Conservation (phyloP, 192 early-diverging fungal species). For the Entomortierella chlamydospora region DNA sequence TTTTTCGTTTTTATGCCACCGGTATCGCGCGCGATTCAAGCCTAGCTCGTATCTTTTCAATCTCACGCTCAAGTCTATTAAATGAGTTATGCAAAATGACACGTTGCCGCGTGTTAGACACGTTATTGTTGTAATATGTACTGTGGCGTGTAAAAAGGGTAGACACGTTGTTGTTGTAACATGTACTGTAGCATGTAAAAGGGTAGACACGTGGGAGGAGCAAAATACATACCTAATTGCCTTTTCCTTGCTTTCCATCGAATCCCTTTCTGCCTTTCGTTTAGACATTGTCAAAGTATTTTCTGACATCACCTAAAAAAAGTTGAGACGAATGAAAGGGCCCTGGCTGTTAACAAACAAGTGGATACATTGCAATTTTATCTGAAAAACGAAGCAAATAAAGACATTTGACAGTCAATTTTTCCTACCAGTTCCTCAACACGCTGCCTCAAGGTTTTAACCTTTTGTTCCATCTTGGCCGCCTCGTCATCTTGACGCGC, state of each 20-base stretch:
- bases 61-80: slow-evolving; percentile 49
- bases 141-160: too few species aligned
- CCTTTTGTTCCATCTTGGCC: slow-evolving; percentile 76
- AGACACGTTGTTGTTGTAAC: background rate
- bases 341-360: too few species aligned
- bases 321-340: background rate
- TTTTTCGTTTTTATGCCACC: slow-evolving; percentile 8
- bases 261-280: slow-evolving; percentile 50
- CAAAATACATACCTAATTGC: slow-evolving; percentile 34
- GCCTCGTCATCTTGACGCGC: slow-evolving; percentile 73
- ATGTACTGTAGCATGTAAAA: too few species aligned
- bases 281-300: slow-evolving; percentile 52
- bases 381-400: background rate
- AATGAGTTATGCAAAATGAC: background rate
- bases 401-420: background rate
- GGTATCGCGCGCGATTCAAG: slow-evolving; percentile 40
- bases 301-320: slow-evolving; percentile 37
- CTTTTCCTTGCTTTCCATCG: slow-evolving; percentile 46
- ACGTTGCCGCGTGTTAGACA: background rate
- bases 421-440: slow-evolving; percentile 74
- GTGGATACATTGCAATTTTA: background rate
- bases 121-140: background rate
- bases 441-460: slow-evolving; percentile 69
- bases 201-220: background rate
- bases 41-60: slow-evolving; percentile 52